A percentile compares a stretch with the other conserved stretches of the same genome.
phyloP scores from a whole-genome alignment of 2,329 filamentous ascomycete genomes.

The Fusarium transvaalense region DNA sequence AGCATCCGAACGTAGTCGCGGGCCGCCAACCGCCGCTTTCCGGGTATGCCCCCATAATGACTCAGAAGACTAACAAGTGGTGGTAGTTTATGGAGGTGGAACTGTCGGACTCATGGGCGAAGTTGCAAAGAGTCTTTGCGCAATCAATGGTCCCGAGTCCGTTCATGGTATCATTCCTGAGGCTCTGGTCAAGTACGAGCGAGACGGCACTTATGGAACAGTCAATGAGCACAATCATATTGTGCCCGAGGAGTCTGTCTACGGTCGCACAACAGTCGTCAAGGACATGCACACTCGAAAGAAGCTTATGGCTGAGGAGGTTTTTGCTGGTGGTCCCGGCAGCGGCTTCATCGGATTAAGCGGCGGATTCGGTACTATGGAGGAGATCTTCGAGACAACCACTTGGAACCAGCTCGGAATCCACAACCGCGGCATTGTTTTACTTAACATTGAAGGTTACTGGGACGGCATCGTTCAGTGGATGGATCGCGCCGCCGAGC shows the following conservation, averaged over 20 bases:
- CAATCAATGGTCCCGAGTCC: conserved; percentile 80
- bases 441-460: conserved; percentile 91
- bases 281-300: conserved; percentile 97
- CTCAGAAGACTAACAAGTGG: conserved; percentile 18
- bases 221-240: conserved; percentile 63
- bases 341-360: conserved; percentile 89
- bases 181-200: conserved; percentile 84
- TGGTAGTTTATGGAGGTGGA: conserved; percentile 88
- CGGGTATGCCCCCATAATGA: not conserved
- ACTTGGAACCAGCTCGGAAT: conserved; percentile 99
- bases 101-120: conserved; percentile 97
- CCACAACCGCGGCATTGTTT: conserved; percentile 80
- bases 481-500: conserved; percentile 79
- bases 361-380: conserved; percentile 94
- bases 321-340: conserved; percentile 83
- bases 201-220: conserved; percentile 67
- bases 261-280: conserved; percentile 88
- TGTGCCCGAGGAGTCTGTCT: conserved; percentile 73
- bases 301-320: conserved; percentile 90
- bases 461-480: conserved; percentile 89
- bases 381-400: conserved; percentile 91
- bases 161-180: conserved; percentile 96
- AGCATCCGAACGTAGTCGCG: conserved; percentile 2
- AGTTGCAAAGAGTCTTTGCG: conserved; percentile 85
- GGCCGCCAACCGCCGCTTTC: conserved; percentile 13